phyloP scores from a whole-genome alignment of 371 early-diverging fungal species.

The Furculomyces boomerangus region DNA sequence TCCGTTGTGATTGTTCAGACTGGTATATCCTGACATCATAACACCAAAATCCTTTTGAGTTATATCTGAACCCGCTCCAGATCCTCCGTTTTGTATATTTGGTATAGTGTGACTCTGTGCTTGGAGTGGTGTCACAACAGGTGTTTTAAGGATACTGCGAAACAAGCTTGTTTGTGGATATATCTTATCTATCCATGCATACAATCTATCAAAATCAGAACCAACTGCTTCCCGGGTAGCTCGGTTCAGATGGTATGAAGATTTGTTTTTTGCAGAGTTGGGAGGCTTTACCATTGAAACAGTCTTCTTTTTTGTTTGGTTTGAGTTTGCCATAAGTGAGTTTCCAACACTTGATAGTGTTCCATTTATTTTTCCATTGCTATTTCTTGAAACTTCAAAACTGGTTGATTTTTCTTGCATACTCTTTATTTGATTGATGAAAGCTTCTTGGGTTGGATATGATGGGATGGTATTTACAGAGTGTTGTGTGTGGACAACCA shows the following conservation, averaged over 20 bases:
- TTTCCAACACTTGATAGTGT: background rate
- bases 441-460: background rate
- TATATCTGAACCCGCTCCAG: too few species aligned
- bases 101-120: too few species aligned
- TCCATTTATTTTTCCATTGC: background rate
- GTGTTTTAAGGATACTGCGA: too few species aligned
- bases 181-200: slow-evolving; percentile 16
- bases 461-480: slow-evolving; percentile 4
- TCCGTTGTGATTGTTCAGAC: background rate
- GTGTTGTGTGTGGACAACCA: slow-evolving; percentile 8
- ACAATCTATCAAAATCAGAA: slow-evolving; percentile 24
- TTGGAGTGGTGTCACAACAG: too few species aligned
- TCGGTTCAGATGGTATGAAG: slow-evolving; percentile 7
- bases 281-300: too few species aligned
- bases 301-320: too few species aligned
- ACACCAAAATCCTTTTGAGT: too few species aligned
- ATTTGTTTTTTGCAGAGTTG: background rate
- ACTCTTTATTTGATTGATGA: background rate
- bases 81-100: too few species aligned
- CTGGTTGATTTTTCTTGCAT: background rate
- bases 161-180: too few species aligned
- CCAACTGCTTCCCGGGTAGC: slow-evolving; percentile 23
- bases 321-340: too few species aligned
- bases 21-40: too few species aligned
- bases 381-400: background rate